Base-by-base conservation (phyloP, 495 filamentous ascomycete genomes). In the Aspergillus olivimuriae region DNA sequence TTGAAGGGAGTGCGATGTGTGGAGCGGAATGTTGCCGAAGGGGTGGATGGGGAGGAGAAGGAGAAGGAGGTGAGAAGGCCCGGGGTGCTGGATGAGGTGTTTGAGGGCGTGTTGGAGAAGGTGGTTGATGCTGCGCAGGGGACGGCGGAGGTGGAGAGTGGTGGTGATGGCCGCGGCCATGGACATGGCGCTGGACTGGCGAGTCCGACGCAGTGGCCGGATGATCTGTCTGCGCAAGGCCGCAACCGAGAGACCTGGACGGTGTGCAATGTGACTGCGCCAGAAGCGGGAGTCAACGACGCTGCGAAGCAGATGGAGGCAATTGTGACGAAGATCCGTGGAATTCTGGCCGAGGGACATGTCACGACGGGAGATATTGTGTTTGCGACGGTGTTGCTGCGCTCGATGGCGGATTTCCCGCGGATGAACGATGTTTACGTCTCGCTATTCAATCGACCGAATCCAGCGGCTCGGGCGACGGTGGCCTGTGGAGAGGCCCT, bases 381-480 rank as follows among this genome's bases (percentile, higher is more conserved):
- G 24, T 87, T 78, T 50, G 77, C 82, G 16, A 83, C 82, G 8
- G 79, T 98, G 32, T 63, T 92, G 42, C 78, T 98, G 34, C 81
- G 83, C 31, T 75, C 73, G 18, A 95, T 97, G 83, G 52, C 75
- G 21, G 80, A 86, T 58, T 98, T 97, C 58, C 58, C 76, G 0
- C 43, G 60, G 8, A 65, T 94, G 48, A 98, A 97, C 64, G 58
- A 61, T 19, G 57, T 82, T 48, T 98, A 98, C 66, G 76, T 76
- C 17, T 61, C 70, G 1, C 87, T 76, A 14, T 68, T 94, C 60
- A 61, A 70, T 15, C 69, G 76, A 9, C 86, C 89, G 0, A 91
- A 89, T 45, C 92, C 92, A 0, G 88, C 92, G 0, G 80, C 89
- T 0, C 69, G 92, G 44, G 86, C 89, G 17, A 91, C 87, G 12